These are phyloP conservation scores for Pouteria campechiana DNA, from an alignment of 179 eudicot species.

Conservation along the genomic window DNA sequence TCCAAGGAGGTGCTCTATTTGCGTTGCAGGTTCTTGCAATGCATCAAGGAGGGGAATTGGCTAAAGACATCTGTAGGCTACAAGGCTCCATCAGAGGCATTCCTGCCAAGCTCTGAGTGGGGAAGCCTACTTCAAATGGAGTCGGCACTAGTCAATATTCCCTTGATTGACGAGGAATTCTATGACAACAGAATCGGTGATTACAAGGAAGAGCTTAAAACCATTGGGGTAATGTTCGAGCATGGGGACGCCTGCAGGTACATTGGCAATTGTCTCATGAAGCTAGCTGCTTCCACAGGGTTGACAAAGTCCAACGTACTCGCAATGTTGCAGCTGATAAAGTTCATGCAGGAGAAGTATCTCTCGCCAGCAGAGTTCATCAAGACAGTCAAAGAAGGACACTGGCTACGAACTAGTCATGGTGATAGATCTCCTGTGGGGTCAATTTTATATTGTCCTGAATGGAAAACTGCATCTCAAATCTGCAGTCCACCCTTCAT, in stretches of 20 bases:
- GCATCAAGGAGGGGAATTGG: constrained; percentile 21
- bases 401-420: constrained; percentile 20
- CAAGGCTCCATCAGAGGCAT: constrained; percentile 9
- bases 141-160: not conserved
- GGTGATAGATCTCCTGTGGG: constrained; percentile 15
- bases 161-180: constrained; percentile 14
- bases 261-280: constrained; percentile 13
- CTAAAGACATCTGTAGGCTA: constrained; percentile 13
- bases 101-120: constrained; percentile 5
- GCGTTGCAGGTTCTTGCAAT: constrained; percentile 7
- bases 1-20: not conserved
- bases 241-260: constrained; percentile 9
- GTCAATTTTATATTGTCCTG: constrained; percentile 9
- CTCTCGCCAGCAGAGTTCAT: constrained; percentile 29
- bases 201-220: constrained; percentile 22
- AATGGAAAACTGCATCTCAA: constrained; percentile 10
- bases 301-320: constrained; percentile 8
- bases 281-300: constrained; percentile 7
- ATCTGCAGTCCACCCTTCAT: constrained; percentile 17
- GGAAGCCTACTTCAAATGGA: constrained; percentile 4
- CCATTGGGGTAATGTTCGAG: constrained; percentile 29
- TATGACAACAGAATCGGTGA: constrained; percentile 13
- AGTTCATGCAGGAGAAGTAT: constrained; percentile 22
- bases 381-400: constrained; percentile 8
- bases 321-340: constrained; percentile 25